Percentiles rank a stretch among this genome's conserved stretches.
Conservation (phyloP, 768 basidiomycete genomes). For the Strobilomyces confusus region DNA sequence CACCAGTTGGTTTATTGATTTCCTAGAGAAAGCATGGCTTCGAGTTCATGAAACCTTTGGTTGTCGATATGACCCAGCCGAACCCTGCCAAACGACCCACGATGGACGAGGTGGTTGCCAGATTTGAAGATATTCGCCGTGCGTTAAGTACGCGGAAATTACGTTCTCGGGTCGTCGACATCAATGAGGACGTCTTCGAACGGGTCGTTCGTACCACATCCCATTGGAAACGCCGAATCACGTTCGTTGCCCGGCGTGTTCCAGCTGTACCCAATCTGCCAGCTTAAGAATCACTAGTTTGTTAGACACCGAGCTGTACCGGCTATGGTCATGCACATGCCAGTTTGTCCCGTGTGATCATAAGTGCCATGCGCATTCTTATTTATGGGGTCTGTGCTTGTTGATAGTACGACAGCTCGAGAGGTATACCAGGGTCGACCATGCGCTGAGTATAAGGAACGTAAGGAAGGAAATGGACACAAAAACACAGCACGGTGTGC, state of each 20-base stretch:
- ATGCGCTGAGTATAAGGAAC: too few species aligned
- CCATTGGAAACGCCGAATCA: slow-evolving; percentile 28
- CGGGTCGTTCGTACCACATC: slow-evolving; percentile 6
- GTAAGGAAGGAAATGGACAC: too few species aligned
- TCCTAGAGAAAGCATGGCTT: slow-evolving; percentile 8
- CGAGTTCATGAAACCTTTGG: slow-evolving; percentile 18
- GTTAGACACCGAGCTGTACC: too few species aligned
- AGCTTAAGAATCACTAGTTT: too few species aligned
- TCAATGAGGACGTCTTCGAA: slow-evolving; percentile 10
- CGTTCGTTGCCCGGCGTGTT: slow-evolving; percentile 9
- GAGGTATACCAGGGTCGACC: too few species aligned
- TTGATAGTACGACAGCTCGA: too few species aligned
- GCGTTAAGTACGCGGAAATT: slow-evolving; percentile 21
- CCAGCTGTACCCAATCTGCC: slow-evolving; percentile 13
- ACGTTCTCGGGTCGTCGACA: slow-evolving; percentile 20
- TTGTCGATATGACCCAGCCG: slow-evolving; percentile 31
- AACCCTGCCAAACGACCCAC: slow-evolving; percentile 35
- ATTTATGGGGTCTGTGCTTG: too few species aligned
- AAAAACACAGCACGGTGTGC: too few species aligned
- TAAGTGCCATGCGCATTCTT: too few species aligned
- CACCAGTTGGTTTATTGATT: too few species aligned
- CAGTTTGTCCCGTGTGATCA: too few species aligned
- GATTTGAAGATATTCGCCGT: slow-evolving; percentile 23
- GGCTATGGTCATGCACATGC: too few species aligned
- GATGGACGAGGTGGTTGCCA: slow-evolving; percentile 33